Base-by-base conservation (phyloP, 192 early-diverging fungal species). In the Podila horticola region DNA sequence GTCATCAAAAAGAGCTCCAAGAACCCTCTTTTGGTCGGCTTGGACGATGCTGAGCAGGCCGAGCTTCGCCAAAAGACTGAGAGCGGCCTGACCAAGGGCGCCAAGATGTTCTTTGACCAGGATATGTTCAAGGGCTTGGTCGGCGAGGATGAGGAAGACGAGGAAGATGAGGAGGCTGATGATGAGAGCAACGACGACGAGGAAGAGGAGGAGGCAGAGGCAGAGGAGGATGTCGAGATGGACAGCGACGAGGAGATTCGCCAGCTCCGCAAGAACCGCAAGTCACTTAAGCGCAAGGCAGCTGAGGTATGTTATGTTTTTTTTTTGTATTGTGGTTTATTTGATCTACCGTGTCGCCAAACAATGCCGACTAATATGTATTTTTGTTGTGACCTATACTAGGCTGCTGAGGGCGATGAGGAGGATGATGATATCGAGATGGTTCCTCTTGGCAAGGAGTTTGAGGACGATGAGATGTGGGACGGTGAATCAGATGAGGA, bases 31-130 rank as follows among this genome's bases (percentile, higher is more conserved):
- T 62, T 88, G 67, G 87, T 85, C 64, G 86, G 86, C 38, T 58
- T 87, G 65, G 91, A 89, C 61, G 83, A 85, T 68, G 58, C 38
- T 11, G 87, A 90, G 29, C 84, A 87, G 62, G 86, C 89, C 50
- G 87, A 85, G 64, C 72, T 86, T 66, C 68, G 74, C 24, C 68
- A 84, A 33, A 82, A 83, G 62, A 89, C 76, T 2, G 66, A 75
- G 24, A 86, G 82, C 64, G 86, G 86, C 61, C 88, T 99, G 33
- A 94, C 93, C 4, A 94, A 92, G 45, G 92, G 91, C 17, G 95
- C 97, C 7, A 88, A 91, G n/a, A 87, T 96, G 83, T 99, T 97
- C 87, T 99, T 99, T 86, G 94, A 97, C 79, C 96, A 99, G 82
- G 94, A 95, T 1, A 72, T 97, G 22, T 99, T 99, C 85, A 91